A percentile compares a stretch with the other conserved stretches of the same genome.
Conservation (phyloP, 371 early-diverging fungal species). For the Choanephora cucurbitarum region DNA sequence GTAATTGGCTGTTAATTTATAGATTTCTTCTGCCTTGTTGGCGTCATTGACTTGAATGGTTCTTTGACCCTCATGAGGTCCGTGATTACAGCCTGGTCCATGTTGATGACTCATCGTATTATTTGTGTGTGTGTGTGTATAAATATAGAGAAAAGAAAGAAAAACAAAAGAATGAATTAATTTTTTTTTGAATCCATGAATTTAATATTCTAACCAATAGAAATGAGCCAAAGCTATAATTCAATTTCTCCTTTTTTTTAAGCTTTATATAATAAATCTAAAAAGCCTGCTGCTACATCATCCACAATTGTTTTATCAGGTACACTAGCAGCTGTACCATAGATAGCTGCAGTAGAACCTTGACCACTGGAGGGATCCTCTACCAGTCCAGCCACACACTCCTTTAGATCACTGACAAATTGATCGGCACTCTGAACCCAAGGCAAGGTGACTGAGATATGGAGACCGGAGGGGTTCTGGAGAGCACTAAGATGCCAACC, state of each 20-base stretch:
- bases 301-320: constrained; percentile 84
- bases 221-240: too few species aligned
- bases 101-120: constrained; percentile 35
- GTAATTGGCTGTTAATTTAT: constrained; percentile 37
- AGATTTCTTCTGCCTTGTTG: constrained; percentile 42
- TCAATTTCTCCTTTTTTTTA: constrained; percentile 7
- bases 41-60: constrained; percentile 47
- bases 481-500: constrained; percentile 91
- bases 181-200: background rate
- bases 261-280: constrained; percentile 84
- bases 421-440: constrained; percentile 73
- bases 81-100: constrained; percentile 18
- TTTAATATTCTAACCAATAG: too few species aligned
- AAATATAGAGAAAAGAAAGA: constrained; percentile 2
- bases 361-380: constrained; percentile 71
- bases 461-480: constrained; percentile 89
- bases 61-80: constrained; percentile 7
- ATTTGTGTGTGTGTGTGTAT: too few species aligned
- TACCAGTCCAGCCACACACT: constrained; percentile 66
- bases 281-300: constrained; percentile 84
- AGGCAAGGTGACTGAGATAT: constrained; percentile 87
- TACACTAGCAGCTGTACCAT: constrained; percentile 87
- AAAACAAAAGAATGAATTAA: background rate
- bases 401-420: constrained; percentile 80
- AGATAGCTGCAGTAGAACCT: constrained; percentile 84